Conservation (phyloP, 208 protist genomes). For the Acanthamoeba castellanii region DNA sequence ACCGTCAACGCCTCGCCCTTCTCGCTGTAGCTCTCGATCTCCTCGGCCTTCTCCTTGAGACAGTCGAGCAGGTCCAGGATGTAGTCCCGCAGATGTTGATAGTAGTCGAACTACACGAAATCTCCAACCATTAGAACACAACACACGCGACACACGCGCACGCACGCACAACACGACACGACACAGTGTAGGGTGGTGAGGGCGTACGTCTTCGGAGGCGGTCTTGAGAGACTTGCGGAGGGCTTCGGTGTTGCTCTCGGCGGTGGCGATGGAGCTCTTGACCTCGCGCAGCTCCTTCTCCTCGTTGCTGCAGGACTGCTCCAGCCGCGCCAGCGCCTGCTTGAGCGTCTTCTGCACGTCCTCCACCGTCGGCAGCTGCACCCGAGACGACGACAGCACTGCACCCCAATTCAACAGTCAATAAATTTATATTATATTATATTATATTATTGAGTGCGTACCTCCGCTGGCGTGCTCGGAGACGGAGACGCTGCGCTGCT, state of each 20-base stretch:
- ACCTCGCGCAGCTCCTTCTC: conserved; percentile 50
- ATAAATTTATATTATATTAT: not conserved
- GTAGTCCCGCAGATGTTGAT: conserved; percentile 42
- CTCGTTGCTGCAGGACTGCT: conserved; percentile 6
- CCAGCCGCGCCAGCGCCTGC: conserved; percentile 48
- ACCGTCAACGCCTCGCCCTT: conserved; percentile 7
- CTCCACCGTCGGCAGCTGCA: conserved; percentile 60
- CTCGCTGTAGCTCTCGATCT: not conserved
- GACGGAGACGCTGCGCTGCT: not conserved
- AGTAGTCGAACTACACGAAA: conserved; percentile 59
- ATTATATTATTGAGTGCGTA: not conserved
- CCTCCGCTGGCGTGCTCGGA: conserved; percentile 65
- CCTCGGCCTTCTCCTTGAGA: conserved; percentile 56
- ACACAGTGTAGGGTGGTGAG: not conserved
- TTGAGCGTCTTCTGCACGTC: conserved; percentile 57
- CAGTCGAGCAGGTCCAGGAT: conserved; percentile 65
- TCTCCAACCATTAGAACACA: not conserved
- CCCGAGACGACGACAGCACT: conserved; percentile 13
- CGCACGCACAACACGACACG: not conserved
- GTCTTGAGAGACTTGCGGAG: conserved; percentile 5
- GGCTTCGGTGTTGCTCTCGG: not conserved
- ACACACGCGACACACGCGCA: no score
- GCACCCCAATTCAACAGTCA: not conserved
- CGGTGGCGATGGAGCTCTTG: conserved; percentile 16
- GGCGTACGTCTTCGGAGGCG: conserved; percentile 36